phyloP scores from a whole-genome alignment of 2,329 filamentous ascomycete species.

The Alternaria sp. region DNA sequence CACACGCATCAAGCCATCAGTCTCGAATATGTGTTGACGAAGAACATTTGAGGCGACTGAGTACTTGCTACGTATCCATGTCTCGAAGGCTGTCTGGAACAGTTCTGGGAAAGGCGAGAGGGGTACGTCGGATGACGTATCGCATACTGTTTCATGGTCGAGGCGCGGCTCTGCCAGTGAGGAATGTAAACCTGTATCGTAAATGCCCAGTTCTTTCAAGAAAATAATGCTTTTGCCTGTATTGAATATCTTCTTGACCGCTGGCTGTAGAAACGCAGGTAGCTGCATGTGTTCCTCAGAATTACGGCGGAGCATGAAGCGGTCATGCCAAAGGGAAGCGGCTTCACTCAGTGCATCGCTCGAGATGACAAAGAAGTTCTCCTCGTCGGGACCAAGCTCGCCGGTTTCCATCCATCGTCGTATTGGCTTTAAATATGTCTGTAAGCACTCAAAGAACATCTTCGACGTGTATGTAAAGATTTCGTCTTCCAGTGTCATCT shows the following conservation, averaged over 20 bases:
- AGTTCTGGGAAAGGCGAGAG: slow-evolving; percentile 76
- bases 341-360: slow-evolving; percentile 63
- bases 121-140: slow-evolving; percentile 47
- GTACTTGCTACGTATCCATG: slow-evolving; percentile 80
- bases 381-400: slow-evolving; percentile 68
- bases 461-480: slow-evolving; percentile 69
- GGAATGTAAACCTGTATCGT: slow-evolving; percentile 36
- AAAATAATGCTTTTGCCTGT: slow-evolving; percentile 89
- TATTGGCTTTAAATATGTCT: slow-evolving; percentile 81
- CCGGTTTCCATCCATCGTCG: slow-evolving; percentile 85
- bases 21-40: slow-evolving; percentile 69
- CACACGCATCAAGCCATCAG: slow-evolving; percentile 70
- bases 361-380: slow-evolving; percentile 77
- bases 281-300: slow-evolving; percentile 68
- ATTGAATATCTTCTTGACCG: slow-evolving; percentile 76
- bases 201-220: slow-evolving; percentile 72
- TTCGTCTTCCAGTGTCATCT: slow-evolving; percentile 69
- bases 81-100: slow-evolving; percentile 73
- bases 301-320: slow-evolving; percentile 71
- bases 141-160: slow-evolving; percentile 65
- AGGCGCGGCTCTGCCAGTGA: slow-evolving; percentile 48
- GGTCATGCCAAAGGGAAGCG: slow-evolving; percentile 75
- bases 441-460: slow-evolving; percentile 82
- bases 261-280: slow-evolving; percentile 75
- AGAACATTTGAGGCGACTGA: slow-evolving; percentile 71